phyloP scores from a whole-genome alignment of 352 stramenopile species.

The Phytopythium vexans region DNA sequence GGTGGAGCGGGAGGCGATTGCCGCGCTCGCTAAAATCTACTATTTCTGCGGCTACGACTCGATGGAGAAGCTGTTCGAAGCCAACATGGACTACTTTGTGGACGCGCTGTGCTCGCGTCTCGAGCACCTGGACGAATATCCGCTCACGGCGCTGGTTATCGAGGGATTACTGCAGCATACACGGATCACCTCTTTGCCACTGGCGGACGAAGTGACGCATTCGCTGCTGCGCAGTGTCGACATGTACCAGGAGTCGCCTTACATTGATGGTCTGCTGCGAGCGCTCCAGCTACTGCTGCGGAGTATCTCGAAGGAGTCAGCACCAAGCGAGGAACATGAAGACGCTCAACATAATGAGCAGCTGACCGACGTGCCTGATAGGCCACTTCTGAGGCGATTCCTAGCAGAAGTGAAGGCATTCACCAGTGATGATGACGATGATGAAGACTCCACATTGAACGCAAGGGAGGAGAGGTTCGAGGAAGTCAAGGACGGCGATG shows the following conservation, averaged over 20 bases:
- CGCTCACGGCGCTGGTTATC: slow-evolving; percentile 72
- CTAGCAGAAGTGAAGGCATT: slow-evolving; percentile 66
- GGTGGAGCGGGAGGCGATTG: slow-evolving; percentile 69
- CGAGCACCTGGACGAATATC: slow-evolving; percentile 63
- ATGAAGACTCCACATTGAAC: slow-evolving; percentile 16
- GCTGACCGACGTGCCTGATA: background rate
- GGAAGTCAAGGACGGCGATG: slow-evolving; percentile 6
- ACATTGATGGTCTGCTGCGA: slow-evolving; percentile 46
- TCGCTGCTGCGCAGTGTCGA: slow-evolving; percentile 75
- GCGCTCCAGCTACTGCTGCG: slow-evolving; percentile 56
- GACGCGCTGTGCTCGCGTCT: slow-evolving; percentile 73
- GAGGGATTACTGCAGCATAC: slow-evolving; percentile 67
- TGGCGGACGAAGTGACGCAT: slow-evolving; percentile 71
- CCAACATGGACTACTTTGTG: slow-evolving; percentile 89
- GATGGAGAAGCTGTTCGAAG: slow-evolving; percentile 62
- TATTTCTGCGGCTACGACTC: slow-evolving; percentile 53
- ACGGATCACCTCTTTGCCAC: slow-evolving; percentile 57
- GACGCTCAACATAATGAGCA: background rate
- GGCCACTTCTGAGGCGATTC: slow-evolving; percentile 39
- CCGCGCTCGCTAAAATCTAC: slow-evolving; percentile 63
- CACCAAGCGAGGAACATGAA: slow-evolving; percentile 9
- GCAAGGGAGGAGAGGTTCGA: slow-evolving; percentile 6
- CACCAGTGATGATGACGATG: slow-evolving; percentile 23
- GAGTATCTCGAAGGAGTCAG: slow-evolving; percentile 30
- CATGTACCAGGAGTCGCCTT: slow-evolving; percentile 61